phyloP scores from a whole-genome alignment of 176 grass and related monocot genomes.

The Zea mays region Zm-B73-REFERENCE-NAM-5.0 NC_050098.1:197027501-197028000 shows the following conservation, averaged over 20 bases:
- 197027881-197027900: conserved; percentile 20
- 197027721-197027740: conserved; percentile 54
- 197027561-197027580: conserved; percentile 45
- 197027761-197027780: conserved; percentile 53
- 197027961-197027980: conserved; percentile 69
- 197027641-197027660: neutral
- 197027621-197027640: neutral
- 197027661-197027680: conserved; percentile 16
- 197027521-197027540: conserved; percentile 55
- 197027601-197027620: conserved; percentile 21
- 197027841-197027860: conserved; percentile 3
- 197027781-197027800: conserved; percentile 59
- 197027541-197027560: conserved; percentile 52
- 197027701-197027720: conserved; percentile 38
- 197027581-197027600: neutral
- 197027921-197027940: conserved; percentile 33
- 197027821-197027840: conserved; percentile 8
- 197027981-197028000: conserved; percentile 77
- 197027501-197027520: conserved; percentile 64
- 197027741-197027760: conserved; percentile 63
- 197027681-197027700: conserved; percentile 49
- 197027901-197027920: conserved; percentile 16
- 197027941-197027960: conserved; percentile 57
- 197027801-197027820: conserved; percentile 31
- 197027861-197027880: neutral